Conservation (phyloP, 805 yeast species). For the Ogataea methanolica region DNA sequence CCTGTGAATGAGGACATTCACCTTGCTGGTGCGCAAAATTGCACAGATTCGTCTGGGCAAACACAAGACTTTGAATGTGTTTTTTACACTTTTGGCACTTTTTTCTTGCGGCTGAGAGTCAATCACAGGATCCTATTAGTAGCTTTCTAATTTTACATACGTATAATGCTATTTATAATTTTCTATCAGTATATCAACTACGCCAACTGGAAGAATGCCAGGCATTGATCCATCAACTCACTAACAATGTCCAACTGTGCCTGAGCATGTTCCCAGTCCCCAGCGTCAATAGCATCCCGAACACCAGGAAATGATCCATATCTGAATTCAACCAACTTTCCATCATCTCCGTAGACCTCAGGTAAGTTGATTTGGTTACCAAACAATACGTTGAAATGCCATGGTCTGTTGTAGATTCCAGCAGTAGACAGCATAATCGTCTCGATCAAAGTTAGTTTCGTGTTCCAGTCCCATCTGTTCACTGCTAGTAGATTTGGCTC, state of each 20-base stretch:
- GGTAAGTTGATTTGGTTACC: conserved; percentile 68
- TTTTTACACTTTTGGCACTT: no score
- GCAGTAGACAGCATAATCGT: conserved; percentile 43
- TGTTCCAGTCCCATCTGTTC: conserved; percentile 78
- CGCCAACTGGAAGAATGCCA: conserved; percentile 16
- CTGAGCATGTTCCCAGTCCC: conserved; percentile 52
- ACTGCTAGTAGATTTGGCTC: conserved; percentile 73
- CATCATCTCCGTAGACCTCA: conserved; percentile 22
- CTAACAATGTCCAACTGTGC: conserved; percentile 43
- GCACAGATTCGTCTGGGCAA: no score
- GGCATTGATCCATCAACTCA: conserved; percentile 26
- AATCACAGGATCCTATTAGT: no score
- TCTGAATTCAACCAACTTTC: conserved; percentile 30
- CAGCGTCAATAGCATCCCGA: conserved; percentile 55
- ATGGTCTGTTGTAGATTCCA: conserved; percentile 49
- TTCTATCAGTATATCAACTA: background rate
- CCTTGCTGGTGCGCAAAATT: no score
- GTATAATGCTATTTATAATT: background rate
- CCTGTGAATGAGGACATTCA: no score
- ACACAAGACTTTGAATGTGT: no score
- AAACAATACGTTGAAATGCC: conserved; percentile 61
- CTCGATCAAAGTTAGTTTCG: conserved; percentile 54
- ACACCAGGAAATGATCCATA: conserved; percentile 75
- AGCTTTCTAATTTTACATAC: no score
- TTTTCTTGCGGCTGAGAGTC: no score